Conservation (phyloP, 2,329 filamentous ascomycete genomes). For the Ramichloridium luteum region DNA sequence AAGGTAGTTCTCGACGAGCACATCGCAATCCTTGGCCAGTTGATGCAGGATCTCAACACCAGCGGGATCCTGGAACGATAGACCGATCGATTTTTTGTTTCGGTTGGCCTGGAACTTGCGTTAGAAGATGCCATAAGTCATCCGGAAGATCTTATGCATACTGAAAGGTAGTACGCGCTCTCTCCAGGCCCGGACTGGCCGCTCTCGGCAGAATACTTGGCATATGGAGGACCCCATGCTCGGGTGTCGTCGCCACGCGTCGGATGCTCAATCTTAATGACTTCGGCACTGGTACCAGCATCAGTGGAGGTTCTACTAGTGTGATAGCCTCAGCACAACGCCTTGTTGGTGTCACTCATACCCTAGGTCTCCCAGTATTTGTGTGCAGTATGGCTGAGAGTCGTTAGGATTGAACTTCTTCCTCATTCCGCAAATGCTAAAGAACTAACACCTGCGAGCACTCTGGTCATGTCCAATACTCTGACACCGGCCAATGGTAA, state of each 20-base stretch:
- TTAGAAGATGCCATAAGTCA: too few species aligned
- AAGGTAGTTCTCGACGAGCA: conserved; percentile 94
- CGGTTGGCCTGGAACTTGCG: conserved; percentile 63
- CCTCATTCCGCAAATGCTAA: not conserved
- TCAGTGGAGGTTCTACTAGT: too few species aligned
- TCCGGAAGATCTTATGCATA: conserved; percentile 32
- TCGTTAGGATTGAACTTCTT: conserved; percentile 8
- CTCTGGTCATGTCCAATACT: conserved; percentile 92
- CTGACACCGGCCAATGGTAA: conserved; percentile 73
- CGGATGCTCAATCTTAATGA: conserved; percentile 96
- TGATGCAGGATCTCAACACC: conserved; percentile 81
- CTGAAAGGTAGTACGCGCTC: conserved; percentile 85
- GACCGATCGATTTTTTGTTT: conserved; percentile 87
- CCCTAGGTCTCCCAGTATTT: conserved; percentile 93
- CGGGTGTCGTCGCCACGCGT: conserved; percentile 83
- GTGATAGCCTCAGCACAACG: too few species aligned
- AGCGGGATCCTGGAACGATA: conserved; percentile 77
- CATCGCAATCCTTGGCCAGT: conserved; percentile 72
- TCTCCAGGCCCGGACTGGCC: conserved; percentile 58
- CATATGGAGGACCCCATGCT: conserved; percentile 93
- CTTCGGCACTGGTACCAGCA: conserved; percentile 66
- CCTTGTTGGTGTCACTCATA: conserved; percentile 48
- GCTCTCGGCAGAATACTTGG: conserved; percentile 51
- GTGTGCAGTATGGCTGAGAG: conserved; percentile 81
- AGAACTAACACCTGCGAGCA: conserved; percentile 66